Base-by-base conservation (phyloP, 345 rosid species). In the Garcia nutans region DNA sequence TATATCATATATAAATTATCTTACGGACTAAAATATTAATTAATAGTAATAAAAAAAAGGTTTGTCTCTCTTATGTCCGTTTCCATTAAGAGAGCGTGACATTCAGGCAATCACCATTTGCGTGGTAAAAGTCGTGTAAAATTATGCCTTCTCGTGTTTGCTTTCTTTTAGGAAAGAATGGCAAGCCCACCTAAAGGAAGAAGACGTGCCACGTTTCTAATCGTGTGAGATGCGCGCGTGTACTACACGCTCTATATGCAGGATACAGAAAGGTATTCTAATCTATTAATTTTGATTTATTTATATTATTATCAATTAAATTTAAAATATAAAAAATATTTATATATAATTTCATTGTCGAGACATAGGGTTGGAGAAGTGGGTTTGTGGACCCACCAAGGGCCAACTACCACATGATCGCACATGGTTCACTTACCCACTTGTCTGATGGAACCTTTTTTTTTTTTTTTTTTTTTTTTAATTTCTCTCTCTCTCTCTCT, bases 361-460 rank as follows among this genome's bases (percentile, higher is more conserved):
- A 54, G 80, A 65, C 44, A 64, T 44, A 22, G 73, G 68, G 74
- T 72, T 49, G 84, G 56, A 60, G 78, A 79, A 74, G 84, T 78
- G 84, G 82, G 59, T 28, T 74, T 0, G 77, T 65, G 87, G 87
- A 42, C 77, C 87, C 78, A 52, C 50, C 49, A 71, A 26, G 76
- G 77, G 63, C 75, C 81, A 81, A 82, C 85, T 56, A 81, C 87
- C 85, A 84, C 82, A 81, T 81, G 87, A 49, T 16, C 19, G 87
- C 87, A 84, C 87, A 84, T 84, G 87, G 81, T 64, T 65, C 52
- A 62, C 65, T 68, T 71, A 73, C 77, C 87, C 84, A 78, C 79
- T 81, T 81, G 85, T 79, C 80, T 55, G 58, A 61, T 49, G 61
- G 61, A 57, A 70, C 55, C 73, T 45, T 65, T 68, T 59, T 49